Conservation (phyloP, 495 filamentous ascomycete genomes). For the Glarea lozoyensis region DNA sequence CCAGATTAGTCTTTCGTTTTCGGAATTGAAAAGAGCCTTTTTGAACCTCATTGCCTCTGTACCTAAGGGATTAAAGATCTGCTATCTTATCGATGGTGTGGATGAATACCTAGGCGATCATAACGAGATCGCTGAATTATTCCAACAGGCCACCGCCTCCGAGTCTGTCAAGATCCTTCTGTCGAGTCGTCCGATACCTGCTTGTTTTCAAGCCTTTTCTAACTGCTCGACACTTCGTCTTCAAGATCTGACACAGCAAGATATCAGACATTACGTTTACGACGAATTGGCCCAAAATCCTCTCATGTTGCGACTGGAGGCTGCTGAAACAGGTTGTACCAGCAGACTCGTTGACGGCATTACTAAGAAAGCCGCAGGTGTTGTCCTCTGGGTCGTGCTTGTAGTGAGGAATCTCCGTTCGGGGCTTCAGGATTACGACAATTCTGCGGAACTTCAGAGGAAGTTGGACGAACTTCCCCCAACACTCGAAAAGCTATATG, state of each 20-base stretch:
- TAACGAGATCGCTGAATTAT: slow-evolving; percentile 12
- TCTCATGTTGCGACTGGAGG: neutral
- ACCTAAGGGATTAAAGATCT: slow-evolving; percentile 5
- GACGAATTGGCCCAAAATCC: neutral
- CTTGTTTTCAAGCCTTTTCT: slow-evolving; percentile 18
- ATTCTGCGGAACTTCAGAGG: neutral
- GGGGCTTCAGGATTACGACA: neutral
- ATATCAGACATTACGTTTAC: slow-evolving; percentile 16
- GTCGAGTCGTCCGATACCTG: slow-evolving; percentile 23
- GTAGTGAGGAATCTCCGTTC: slow-evolving; percentile 4
- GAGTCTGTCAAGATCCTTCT: slow-evolving; percentile 25
- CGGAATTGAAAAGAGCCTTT: neutral
- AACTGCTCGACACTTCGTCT: slow-evolving; percentile 10
- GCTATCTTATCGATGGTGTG: slow-evolving; percentile 25
- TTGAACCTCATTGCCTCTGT: neutral
- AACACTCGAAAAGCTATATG: slow-evolving; percentile 8
- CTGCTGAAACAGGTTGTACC: neutral
- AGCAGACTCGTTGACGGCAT: slow-evolving; percentile 19
- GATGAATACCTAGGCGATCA: slow-evolving; percentile 25
- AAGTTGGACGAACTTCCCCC: slow-evolving; percentile 5
- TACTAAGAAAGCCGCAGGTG: slow-evolving; percentile 21
- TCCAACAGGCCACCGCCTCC: slow-evolving; percentile 5
- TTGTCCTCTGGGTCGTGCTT: slow-evolving; percentile 28
- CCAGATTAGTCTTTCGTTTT: neutral
- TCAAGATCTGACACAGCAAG: slow-evolving; percentile 15